A percentile compares a stretch with the other conserved stretches of the same genome.
Conservation (phyloP, 352 stramenopile genomes). For the Pythium dissimile region DNA sequence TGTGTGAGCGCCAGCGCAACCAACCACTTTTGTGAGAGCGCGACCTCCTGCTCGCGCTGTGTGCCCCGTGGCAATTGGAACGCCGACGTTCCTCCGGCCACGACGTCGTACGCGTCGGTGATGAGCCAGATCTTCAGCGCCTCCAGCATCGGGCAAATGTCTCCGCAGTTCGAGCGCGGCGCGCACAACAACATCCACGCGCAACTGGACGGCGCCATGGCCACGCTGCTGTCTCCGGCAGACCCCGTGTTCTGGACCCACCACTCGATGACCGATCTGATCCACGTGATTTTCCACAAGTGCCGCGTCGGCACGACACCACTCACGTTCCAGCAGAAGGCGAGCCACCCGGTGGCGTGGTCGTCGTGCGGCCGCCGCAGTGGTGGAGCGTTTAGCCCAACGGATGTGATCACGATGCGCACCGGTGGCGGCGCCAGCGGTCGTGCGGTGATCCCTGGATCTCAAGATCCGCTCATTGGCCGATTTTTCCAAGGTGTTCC, state of each 20-base stretch:
- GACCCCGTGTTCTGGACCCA: slow-evolving; percentile 72
- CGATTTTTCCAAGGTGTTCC: slow-evolving; percentile 21
- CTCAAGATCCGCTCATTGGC: slow-evolving; percentile 14
- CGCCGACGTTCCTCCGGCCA: slow-evolving; percentile 19
- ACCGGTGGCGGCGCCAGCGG: slow-evolving; percentile 23
- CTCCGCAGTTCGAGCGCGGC: slow-evolving; percentile 35
- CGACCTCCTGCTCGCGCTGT: slow-evolving; percentile 35
- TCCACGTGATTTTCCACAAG: slow-evolving; percentile 72
- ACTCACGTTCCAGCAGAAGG: slow-evolving; percentile 49
- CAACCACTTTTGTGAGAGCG: slow-evolving; percentile 54
- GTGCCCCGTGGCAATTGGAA: slow-evolving; percentile 49
- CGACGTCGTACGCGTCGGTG: slow-evolving; percentile 40
- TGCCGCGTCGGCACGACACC: slow-evolving; percentile 41
- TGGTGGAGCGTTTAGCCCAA: slow-evolving; percentile 38
- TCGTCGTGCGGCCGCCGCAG: slow-evolving; percentile 37
- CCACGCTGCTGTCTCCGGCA: slow-evolving; percentile 38
- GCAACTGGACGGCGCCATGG: slow-evolving; percentile 43
- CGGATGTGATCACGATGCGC: slow-evolving; percentile 39
- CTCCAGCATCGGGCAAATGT: slow-evolving; percentile 55
- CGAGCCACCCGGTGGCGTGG: slow-evolving; percentile 34
- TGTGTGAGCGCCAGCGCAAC: slow-evolving; percentile 35
- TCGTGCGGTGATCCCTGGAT: slow-evolving; percentile 3
- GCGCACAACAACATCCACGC: slow-evolving; percentile 60
- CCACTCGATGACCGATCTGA: slow-evolving; percentile 57
- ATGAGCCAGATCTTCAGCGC: slow-evolving; percentile 48